These are phyloP conservation scores for Camellia lanceoleosa DNA, from an alignment of 148 eudicot species.

Conservation along the genomic window DNA sequence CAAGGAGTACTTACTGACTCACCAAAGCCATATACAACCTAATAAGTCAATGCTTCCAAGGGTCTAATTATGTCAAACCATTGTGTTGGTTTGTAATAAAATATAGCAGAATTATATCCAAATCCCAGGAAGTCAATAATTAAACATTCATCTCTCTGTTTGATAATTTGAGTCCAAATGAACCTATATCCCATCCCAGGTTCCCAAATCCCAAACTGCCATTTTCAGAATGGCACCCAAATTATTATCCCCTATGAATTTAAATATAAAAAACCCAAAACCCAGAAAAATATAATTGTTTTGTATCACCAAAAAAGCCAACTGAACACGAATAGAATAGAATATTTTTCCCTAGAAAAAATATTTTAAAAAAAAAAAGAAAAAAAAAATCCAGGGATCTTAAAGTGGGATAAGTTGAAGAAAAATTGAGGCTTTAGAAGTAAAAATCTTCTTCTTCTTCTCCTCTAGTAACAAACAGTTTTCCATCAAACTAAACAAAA, in stretches of 20 bases:
- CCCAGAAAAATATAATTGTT: no score
- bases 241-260: background rate
- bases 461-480: no score
- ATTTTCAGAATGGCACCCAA: background rate
- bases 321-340: no score
- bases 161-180: background rate
- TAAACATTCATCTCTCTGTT: background rate
- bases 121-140: background rate
- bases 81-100: background rate
- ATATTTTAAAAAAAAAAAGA: no score
- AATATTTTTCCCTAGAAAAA: no score
- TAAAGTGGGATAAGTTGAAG: no score
- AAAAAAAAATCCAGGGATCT: no score
- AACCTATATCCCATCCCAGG: background rate
- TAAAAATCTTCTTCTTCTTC: no score
- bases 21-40: background rate
- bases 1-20: background rate
- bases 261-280: no score
- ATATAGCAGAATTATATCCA: background rate
- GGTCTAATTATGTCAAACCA: background rate
- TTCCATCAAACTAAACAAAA: no score
- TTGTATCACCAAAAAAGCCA: no score
- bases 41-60: background rate
- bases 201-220: background rate
- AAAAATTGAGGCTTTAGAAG: no score